These are phyloP conservation scores for Calycina herbarum DNA, from an alignment of 2,329 filamentous ascomycete genomes.

Conservation along the genomic window DNA sequence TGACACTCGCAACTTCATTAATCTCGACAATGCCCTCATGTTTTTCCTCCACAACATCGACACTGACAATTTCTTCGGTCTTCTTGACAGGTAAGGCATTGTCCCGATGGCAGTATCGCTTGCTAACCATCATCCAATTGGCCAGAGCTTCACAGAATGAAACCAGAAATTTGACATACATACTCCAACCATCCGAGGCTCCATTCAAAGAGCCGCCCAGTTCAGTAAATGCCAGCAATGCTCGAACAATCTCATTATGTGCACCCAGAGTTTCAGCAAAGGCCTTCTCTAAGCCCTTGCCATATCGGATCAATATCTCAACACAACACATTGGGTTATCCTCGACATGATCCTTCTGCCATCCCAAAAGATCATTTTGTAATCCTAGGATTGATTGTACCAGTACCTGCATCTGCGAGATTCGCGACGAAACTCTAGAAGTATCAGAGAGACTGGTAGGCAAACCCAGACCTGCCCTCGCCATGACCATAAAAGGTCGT, in stretches of 20 bases:
- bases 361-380: slow-evolving; percentile 12
- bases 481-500: slow-evolving; percentile 12
- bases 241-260: slow-evolving; percentile 9
- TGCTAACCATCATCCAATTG: slow-evolving; percentile 10
- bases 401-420: slow-evolving; percentile 11
- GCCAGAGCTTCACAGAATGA: slow-evolving; percentile 7
- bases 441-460: slow-evolving; percentile 2
- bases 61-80: too few species aligned
- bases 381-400: slow-evolving; percentile 9
- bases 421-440: not conserved
- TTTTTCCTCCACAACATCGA: too few species aligned
- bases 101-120: slow-evolving; percentile 6
- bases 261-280: slow-evolving; percentile 4
- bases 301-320: slow-evolving; percentile 12
- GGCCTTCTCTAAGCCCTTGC: not conserved
- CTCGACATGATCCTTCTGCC: slow-evolving; percentile 13
- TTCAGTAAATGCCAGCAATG: slow-evolving; percentile 8
- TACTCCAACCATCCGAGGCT: not conserved
- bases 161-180: slow-evolving; percentile 10
- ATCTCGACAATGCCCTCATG: not conserved
- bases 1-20: not conserved
- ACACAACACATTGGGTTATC: slow-evolving; percentile 12
- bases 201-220: not conserved
- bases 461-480: slow-evolving; percentile 3
- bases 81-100: not conserved